Percentiles rank a stretch among this genome's conserved stretches.
Evolutionary conservation across 2,329 filamentous ascomycete genomes (phyloP).

Genomic region (Cylindrodendrum hubeiense): DNA sequence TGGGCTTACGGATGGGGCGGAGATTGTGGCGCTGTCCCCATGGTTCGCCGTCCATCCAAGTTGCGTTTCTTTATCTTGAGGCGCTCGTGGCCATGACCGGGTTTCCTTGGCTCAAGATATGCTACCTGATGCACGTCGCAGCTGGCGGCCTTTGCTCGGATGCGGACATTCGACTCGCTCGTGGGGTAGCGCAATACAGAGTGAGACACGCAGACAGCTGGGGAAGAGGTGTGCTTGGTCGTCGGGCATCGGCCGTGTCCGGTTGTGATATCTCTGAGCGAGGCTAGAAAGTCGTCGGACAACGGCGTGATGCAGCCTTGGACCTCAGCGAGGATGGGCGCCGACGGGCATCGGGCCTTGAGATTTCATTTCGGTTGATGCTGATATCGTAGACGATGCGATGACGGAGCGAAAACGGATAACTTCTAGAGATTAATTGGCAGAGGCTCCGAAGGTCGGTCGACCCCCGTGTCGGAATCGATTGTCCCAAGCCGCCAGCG

Average conservation of each 20-base stretch:
- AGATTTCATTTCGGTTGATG: slow-evolving; percentile 10
- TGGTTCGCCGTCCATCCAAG: slow-evolving; percentile 32
- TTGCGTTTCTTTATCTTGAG: slow-evolving; percentile 35
- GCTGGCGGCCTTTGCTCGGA: slow-evolving; percentile 19
- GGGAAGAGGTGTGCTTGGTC: neutral
- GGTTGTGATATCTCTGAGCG: slow-evolving; percentile 17
- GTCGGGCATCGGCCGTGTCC: slow-evolving; percentile 40
- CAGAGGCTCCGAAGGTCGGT: slow-evolving; percentile 7
- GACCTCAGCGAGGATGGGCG: slow-evolving; percentile 1
- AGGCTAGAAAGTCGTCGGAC: slow-evolving; percentile 9
- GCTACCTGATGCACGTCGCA: slow-evolving; percentile 21
- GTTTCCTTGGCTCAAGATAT: slow-evolving; percentile 26
- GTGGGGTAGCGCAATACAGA: slow-evolving; percentile 18
- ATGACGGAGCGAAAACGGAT: neutral
- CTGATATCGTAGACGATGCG: slow-evolving; percentile 2
- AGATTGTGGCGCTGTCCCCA: slow-evolving; percentile 14
- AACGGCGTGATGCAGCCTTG: slow-evolving; percentile 23
- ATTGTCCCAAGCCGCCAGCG: neutral
- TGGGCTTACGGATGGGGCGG: slow-evolving; percentile 7
- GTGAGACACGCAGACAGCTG: slow-evolving; percentile 25
- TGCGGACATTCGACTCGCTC: slow-evolving; percentile 26
- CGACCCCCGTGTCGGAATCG: neutral
- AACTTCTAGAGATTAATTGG: neutral
- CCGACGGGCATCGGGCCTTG: slow-evolving; percentile 18
- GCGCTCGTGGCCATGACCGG: slow-evolving; percentile 14